A percentile compares a stretch with the other conserved stretches of the same genome.
Conservation (phyloP, 2,329 filamentous ascomycete genomes). For the Pseudocercospora vitis region DNA sequence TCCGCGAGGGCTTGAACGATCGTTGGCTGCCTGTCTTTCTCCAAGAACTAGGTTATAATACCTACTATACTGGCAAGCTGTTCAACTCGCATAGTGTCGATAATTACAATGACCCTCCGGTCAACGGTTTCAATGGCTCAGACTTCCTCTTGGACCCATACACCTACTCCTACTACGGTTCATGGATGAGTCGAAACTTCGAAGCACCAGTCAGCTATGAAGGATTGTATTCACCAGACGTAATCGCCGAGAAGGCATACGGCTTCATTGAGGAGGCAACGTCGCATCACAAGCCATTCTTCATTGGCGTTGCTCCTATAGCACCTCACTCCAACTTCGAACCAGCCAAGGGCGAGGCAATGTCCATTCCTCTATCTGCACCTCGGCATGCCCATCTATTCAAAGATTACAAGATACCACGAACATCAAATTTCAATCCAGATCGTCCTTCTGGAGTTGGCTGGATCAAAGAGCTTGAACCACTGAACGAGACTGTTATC, state of each 20-base stretch:
- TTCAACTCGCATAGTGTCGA: constrained; percentile 61
- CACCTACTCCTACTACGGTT: constrained; percentile 68
- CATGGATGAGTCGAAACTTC: constrained; percentile 32
- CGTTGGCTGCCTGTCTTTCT: constrained; percentile 70
- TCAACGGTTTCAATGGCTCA: constrained; percentile 58
- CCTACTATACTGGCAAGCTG: constrained; percentile 69
- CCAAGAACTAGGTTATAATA: constrained; percentile 65
- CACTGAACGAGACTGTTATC: constrained; percentile 48
- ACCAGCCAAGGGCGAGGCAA: constrained; percentile 12
- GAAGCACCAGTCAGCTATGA: constrained; percentile 58
- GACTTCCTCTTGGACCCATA: constrained; percentile 59
- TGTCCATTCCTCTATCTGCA: constrained; percentile 27
- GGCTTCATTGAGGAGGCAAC: constrained; percentile 54
- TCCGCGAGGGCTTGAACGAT: constrained; percentile 63
- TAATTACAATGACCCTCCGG: constrained; percentile 61
- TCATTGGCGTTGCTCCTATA: constrained; percentile 35
- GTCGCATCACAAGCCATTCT: constrained; percentile 30
- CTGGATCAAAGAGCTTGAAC: constrained; percentile 48
- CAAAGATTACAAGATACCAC: constrained; percentile 58
- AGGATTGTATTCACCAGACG: constrained; percentile 58
- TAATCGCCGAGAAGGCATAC: constrained; percentile 60
- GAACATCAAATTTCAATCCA: constrained; percentile 67
- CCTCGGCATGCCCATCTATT: constrained; percentile 63
- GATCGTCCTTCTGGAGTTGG: constrained; percentile 45
- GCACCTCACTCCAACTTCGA: constrained; percentile 34